Evolutionary conservation across 2,329 filamentous ascomycete genomes (phyloP), one percentile per base, ranked within the genome.

Genomic region (Sporothrix sp.): DNA sequence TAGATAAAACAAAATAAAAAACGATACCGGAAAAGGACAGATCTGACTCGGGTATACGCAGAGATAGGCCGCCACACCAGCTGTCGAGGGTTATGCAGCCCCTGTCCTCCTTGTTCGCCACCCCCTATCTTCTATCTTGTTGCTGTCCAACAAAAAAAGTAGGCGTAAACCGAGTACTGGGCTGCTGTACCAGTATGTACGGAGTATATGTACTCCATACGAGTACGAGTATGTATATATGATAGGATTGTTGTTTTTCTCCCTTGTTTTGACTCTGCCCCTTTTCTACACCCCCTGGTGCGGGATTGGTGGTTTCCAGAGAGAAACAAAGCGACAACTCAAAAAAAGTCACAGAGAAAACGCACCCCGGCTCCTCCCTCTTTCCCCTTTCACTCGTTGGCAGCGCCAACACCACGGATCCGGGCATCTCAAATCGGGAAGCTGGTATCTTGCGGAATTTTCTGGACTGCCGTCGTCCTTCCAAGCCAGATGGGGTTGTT

Each of bases 371-470:
- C 46, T 40, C 16, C 28, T 14, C 36, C 13, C 30, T 16, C 18
- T 36, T n/a, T 14, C 13, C 20, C 21, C 28, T 39, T 23, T 44
- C 27, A 4, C 16, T 23, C 16, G 23, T 21, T 37, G 27, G 21
- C n/a, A 21, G 44, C 27, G 23, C 45, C 20, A 28, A 48, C 52
- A 53, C 16, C 37, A 47, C 43, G 52, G 52, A 38, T 48, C 27
- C 44, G 37, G 51, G 52, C 52, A 50, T 48, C 48, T 53, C 32
- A 14, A 53, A 53, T 45, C 45, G 50, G 45, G 40, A 48, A 28
- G 18, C 21, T 45, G 42, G 37, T 4, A 18, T 14, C 9, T 11
- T 37, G 20, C 14, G n/a, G 37, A 21, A 14, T 36, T 38, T 48
- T 47, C 50, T 42, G n/a, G n/a, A n/a, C n/a, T n/a, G n/a, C n/a